Evolutionary conservation across 371 early-diverging fungal genomes (phyloP).

Genomic region (Mucor ambiguus): DNA sequence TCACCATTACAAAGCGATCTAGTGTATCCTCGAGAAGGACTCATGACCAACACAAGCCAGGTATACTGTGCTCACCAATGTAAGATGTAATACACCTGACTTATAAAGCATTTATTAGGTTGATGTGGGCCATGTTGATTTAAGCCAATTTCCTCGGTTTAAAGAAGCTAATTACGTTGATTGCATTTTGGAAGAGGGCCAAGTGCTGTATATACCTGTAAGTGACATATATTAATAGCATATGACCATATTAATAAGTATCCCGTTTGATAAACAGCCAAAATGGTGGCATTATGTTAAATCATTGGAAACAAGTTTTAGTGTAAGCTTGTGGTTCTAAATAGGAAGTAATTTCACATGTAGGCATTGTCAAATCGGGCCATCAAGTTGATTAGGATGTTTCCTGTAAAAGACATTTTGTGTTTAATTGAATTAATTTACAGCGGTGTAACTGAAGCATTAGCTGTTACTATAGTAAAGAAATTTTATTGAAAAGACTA

Average conservation of each 20-base stretch:
- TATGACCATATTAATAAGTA: not conserved
- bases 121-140: constrained; percentile 69
- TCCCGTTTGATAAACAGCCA: constrained; percentile 43
- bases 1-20: constrained; percentile 58
- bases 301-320: constrained; percentile 76
- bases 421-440: constrained; percentile 8
- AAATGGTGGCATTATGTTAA: constrained; percentile 93
- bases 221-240: constrained; percentile 25
- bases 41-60: constrained; percentile 81
- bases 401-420: constrained; percentile 12
- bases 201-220: constrained; percentile 90
- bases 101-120: constrained; percentile 36
- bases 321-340: constrained; percentile 89
- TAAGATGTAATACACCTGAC: not conserved
- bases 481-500: not conserved
- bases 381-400: constrained; percentile 1
- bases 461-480: not conserved
- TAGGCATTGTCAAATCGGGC: constrained; percentile 5
- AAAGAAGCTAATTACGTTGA: constrained; percentile 65
- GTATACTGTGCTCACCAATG: constrained; percentile 30
- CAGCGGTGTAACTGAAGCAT: not conserved
- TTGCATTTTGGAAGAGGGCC: constrained; percentile 76
- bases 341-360: constrained; percentile 8
- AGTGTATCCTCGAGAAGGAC: constrained; percentile 62
- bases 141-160: constrained; percentile 55